Evolutionary conservation across 140 eudicot species (phyloP), one percentile per base, ranked within the genome.

Genomic region (Anethum foeniculum): DNA sequence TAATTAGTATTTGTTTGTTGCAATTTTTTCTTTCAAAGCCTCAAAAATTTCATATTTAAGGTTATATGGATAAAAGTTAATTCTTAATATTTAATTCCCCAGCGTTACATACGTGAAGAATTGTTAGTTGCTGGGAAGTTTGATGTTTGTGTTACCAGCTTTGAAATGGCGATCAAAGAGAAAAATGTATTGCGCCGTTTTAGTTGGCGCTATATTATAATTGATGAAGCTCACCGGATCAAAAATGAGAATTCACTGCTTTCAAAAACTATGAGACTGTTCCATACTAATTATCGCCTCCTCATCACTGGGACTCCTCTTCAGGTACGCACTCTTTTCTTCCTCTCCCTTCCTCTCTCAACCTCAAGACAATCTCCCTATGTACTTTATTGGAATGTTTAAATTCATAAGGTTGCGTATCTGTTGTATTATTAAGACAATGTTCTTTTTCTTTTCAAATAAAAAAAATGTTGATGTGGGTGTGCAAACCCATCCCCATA

Each of bases 61-160:
- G 67, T 47, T 83, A 65, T n/a, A 44, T 19, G 58, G 48, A 82
- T 62, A 11, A 34, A 19, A 64, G 4, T 44, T 44, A 71, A 79
- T 30, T 15, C 23, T 76, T 65, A 75, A 75, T 78, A 32, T 39
- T 10, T 71, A 67, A 16, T 64, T 28, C 65, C 83, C 68, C 91
- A 95, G 99, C 93, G 80, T 82, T 89, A 95, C 78, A 91, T 92
- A 39, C 97, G 99, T 10, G 99, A 95, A 79, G 95, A 92, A 47
- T 83, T 95, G 47, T 91, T 95, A 78, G 99, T 87, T 79, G 97
- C 99, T 83, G 99, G 99, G 56, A 92, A 91, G 86, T 95, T 95
- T 87, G 99, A 95, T 89, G 99, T 95, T 9, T 95, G 99, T 86
- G 97, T 95, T 76, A 95, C 99, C 51, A 95, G 99, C 81, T 95